Evolutionary conservation across 306 rosid species (phyloP), one percentile per base, ranked within the genome.

Genomic region (Argentina anserina): DNA sequence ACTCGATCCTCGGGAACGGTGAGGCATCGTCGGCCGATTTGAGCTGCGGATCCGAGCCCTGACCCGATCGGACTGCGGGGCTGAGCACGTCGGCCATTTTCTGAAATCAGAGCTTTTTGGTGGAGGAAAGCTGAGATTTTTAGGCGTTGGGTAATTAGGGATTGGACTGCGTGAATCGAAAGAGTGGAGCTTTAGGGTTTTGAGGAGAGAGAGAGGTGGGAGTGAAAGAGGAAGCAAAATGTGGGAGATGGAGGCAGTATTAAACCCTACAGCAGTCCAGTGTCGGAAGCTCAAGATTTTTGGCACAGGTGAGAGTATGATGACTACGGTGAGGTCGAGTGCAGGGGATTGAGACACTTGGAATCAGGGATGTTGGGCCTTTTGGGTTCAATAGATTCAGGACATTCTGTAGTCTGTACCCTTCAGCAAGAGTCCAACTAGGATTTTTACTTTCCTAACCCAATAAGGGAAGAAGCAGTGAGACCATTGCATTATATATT

Each of bases 251-350:
- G 75, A 68, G 69, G 65, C 75, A 72, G 81, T 84, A 76, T 80
- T 87, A 92, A 92, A 90, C 98, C 98, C 98, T 90, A 90, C 93
- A 60, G n/a, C n/a, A n/a, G n/a, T n/a, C n/a, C 7, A 46, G 63
- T n/a, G 29, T 25, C 10, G 40, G 28, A 5, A 50, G 14, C 20
- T 40, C 45, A 20, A 65, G 56, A 65, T 74, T 71, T 80, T 84
- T 21, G 83, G 75, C 28, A 17, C 41, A 62, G 20, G 45, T 26
- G 26, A 46, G 40, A n/a, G 20, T 55, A 55, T 49, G 28, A 6
- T 0, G 45, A 31, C 33, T 43, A 50, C 23, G 34, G 72, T 70
- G 69, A 55, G 62, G 39, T 40, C 71, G 69, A 8, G 0, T 37
- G 60, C 61, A 80, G 66, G 2, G 1, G 73, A 83, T 72, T 21